A percentile compares a stretch with the other conserved stretches of the same genome.
These are phyloP conservation scores for Casuarina cunninghamiana DNA, from an alignment of 306 rosid species.

Conservation along the genomic window DNA sequence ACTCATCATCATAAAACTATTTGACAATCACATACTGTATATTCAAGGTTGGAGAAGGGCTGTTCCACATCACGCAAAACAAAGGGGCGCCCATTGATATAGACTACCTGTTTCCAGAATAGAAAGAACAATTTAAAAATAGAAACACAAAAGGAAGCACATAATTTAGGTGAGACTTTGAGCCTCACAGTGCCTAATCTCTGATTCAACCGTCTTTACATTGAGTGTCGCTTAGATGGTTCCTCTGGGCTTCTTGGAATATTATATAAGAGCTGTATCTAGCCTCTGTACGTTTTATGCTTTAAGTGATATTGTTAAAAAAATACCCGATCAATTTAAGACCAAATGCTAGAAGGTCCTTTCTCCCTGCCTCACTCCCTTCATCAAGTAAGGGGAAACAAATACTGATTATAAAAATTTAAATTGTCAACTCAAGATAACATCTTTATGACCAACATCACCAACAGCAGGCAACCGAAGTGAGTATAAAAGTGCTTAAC, in stretches of 20 bases:
- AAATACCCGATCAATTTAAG: not conserved
- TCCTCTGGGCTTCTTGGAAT: not conserved
- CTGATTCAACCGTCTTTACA: not conserved
- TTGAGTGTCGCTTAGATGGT: not conserved
- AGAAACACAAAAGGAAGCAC: slow-evolving; percentile 5
- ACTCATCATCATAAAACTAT: slow-evolving; percentile 1
- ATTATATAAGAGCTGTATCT: not conserved
- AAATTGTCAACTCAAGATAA: not conserved
- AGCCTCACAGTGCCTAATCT: not conserved
- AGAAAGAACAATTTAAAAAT: slow-evolving; percentile 11
- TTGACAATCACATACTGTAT: slow-evolving; percentile 53
- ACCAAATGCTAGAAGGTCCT: not conserved
- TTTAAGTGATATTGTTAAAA: not conserved
- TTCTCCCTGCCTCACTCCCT: not conserved
- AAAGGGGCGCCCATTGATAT: slow-evolving; percentile 87
- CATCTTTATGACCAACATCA: not conserved
- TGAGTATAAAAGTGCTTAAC: not conserved
- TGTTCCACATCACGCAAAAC: slow-evolving; percentile 90
- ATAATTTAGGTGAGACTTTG: not conserved
- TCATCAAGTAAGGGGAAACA: not conserved
- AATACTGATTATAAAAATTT: not conserved
- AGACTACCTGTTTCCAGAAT: slow-evolving; percentile 67
- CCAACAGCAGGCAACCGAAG: not conserved
- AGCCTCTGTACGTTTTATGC: not conserved
- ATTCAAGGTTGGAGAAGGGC: slow-evolving; percentile 89